Evolutionary conservation across 1,284 basidiomycete species (phyloP).

Genomic region (Phlebopus sp.): DNA sequence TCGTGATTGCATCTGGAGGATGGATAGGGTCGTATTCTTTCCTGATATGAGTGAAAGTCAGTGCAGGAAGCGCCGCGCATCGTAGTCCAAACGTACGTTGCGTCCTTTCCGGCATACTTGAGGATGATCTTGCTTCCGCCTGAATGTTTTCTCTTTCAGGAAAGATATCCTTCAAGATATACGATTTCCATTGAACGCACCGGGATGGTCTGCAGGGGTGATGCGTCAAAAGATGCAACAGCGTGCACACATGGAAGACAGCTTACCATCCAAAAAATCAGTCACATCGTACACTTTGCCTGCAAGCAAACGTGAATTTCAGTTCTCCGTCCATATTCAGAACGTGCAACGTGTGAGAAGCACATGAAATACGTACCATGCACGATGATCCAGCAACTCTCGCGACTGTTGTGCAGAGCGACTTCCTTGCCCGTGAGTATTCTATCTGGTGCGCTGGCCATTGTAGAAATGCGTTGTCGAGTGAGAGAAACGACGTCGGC

Average conservation of each 20-base stretch:
- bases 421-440: constrained; percentile 47
- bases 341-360: neutral
- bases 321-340: neutral
- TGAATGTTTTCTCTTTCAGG: constrained; percentile 15
- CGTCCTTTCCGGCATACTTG: constrained; percentile 77
- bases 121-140: constrained; percentile 63
- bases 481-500: neutral
- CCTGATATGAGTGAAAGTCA: constrained; percentile 11
- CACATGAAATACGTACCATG: constrained; percentile 53
- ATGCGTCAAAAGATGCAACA: constrained; percentile 9
- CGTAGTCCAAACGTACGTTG: constrained; percentile 47
- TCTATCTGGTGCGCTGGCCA: constrained; percentile 17
- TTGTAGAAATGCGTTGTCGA: constrained; percentile 9
- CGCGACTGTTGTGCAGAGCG: constrained; percentile 62
- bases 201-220: constrained; percentile 58
- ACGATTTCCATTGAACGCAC: constrained; percentile 33
- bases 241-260: neutral
- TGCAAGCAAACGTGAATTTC: constrained; percentile 19
- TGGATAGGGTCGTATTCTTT: constrained; percentile 83
- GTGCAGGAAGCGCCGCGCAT: neutral
- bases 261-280: constrained; percentile 62
- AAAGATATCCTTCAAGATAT: neutral
- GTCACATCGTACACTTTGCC: constrained; percentile 77
- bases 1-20: constrained; percentile 83
- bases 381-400: constrained; percentile 88